Conservation (phyloP, 2,329 filamentous ascomycete species). For the Trichoderma simmonsii region DNA sequence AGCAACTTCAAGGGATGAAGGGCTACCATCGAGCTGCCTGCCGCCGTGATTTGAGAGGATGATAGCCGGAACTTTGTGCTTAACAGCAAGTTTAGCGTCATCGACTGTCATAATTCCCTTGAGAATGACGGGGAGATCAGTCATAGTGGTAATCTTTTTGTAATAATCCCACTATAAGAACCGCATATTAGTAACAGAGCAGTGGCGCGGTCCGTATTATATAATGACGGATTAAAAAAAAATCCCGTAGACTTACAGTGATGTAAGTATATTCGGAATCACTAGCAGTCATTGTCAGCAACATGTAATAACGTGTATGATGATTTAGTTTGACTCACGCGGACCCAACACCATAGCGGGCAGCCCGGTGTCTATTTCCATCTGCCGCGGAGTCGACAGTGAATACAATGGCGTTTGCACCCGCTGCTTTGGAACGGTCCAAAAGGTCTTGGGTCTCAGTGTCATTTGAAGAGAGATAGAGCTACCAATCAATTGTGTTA, state of each 20-base stretch:
- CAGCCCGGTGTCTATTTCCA: slow-evolving; percentile 40
- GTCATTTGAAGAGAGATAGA: slow-evolving; percentile 32
- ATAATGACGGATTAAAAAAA: no score
- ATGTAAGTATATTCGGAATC: background rate
- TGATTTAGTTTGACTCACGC: slow-evolving; percentile 24
- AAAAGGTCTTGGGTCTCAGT: slow-evolving; percentile 34
- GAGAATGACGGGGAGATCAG: slow-evolving; percentile 38
- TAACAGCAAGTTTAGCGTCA: slow-evolving; percentile 35
- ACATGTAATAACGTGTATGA: background rate
- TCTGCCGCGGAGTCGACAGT: slow-evolving; percentile 40
- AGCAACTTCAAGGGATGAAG: slow-evolving; percentile 38
- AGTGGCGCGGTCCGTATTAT: background rate
- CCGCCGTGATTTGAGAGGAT: slow-evolving; percentile 44
- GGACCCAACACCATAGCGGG: slow-evolving; percentile 38
- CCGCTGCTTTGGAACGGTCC: slow-evolving; percentile 31
- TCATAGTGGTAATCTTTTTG: slow-evolving; percentile 35
- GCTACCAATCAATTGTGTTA: slow-evolving; percentile 6
- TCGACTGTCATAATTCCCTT: slow-evolving; percentile 40
- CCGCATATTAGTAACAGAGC: background rate
- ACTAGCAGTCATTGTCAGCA: background rate
- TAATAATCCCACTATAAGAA: slow-evolving; percentile 36
- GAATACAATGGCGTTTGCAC: slow-evolving; percentile 38
- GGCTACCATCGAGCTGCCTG: slow-evolving; percentile 40
- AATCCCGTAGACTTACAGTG: background rate
- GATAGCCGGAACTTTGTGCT: slow-evolving; percentile 34